Evolutionary conservation across 495 filamentous ascomycete genomes (phyloP).

Genomic region (Tuber indicum): DNA sequence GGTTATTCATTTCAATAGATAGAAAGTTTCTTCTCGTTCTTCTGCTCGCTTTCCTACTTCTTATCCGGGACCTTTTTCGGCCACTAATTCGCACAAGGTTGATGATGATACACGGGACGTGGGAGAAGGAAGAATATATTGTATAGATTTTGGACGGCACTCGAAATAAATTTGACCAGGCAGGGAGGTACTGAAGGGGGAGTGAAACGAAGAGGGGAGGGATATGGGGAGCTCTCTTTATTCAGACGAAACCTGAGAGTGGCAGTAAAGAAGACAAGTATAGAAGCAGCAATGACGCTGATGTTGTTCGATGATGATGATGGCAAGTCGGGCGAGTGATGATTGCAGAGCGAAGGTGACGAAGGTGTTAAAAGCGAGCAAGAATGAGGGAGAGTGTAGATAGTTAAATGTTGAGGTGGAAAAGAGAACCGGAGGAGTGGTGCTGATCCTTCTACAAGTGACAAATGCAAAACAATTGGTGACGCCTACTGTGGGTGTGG

Average conservation of each 20-base stretch:
- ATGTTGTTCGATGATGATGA: not conserved
- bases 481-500: slow-evolving; percentile 33
- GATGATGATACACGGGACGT: slow-evolving; percentile 12
- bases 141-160: slow-evolving; percentile 13
- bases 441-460: slow-evolving; percentile 33
- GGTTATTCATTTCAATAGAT: slow-evolving; percentile 32
- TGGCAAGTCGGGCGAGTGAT: slow-evolving; percentile 19
- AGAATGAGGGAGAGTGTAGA: slow-evolving; percentile 24
- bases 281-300: slow-evolving; percentile 12
- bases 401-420: slow-evolving; percentile 7
- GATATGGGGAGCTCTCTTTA: not conserved
- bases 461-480: slow-evolving; percentile 37
- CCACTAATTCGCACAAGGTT: slow-evolving; percentile 16
- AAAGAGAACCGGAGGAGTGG: slow-evolving; percentile 13
- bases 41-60: not conserved
- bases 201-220: not conserved
- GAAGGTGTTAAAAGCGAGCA: slow-evolving; percentile 23
- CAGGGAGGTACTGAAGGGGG: not conserved
- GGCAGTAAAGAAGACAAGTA: slow-evolving; percentile 23
- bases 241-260: slow-evolving; percentile 8
- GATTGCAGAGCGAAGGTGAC: slow-evolving; percentile 28
- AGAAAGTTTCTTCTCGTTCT: not conserved
- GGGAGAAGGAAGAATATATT: slow-evolving; percentile 10
- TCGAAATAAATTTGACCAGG: not conserved
- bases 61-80: not conserved